phyloP scores from a whole-genome alignment of 192 early-diverging fungal species.

The Entomortierella parvispora region DNA sequence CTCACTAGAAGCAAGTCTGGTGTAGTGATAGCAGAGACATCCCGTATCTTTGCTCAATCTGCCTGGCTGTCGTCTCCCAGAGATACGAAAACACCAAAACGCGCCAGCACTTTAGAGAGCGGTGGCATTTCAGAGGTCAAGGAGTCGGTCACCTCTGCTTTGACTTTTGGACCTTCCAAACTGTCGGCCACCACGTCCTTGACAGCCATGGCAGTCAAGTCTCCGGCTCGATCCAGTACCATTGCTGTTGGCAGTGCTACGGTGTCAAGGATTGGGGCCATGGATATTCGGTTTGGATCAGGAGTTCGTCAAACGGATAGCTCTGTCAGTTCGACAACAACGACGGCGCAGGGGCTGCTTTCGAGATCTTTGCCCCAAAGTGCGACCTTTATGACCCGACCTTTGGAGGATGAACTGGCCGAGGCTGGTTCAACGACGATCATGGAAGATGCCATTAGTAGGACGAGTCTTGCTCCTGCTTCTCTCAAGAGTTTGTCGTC shows the following conservation, averaged over 20 bases:
- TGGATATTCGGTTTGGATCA: conserved; percentile 37
- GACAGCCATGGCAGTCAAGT: conserved; percentile 29
- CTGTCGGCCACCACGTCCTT: conserved; percentile 33
- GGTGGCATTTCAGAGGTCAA: not conserved
- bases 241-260: no score
- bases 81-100: conserved; percentile 1
- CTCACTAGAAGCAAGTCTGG: conserved; percentile 17
- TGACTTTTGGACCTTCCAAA: not conserved
- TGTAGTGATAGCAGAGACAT: conserved; percentile 26
- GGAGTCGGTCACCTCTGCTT: not conserved
- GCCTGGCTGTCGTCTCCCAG: conserved; percentile 29
- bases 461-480: not conserved
- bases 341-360: conserved; percentile 13
- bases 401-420: not conserved
- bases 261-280: not conserved
- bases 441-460: no score
- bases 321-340: conserved; percentile 8
- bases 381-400: not conserved
- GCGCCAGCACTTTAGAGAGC: not conserved
- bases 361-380: conserved; percentile 6
- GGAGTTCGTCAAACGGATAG: not conserved
- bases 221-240: conserved; percentile 24
- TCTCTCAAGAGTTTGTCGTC: conserved; percentile 12
- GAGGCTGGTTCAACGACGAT: not conserved
- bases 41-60: conserved; percentile 29